Conservation (phyloP, 2,329 filamentous ascomycete species). For the Lasiodiplodia hormozganensis region DNA sequence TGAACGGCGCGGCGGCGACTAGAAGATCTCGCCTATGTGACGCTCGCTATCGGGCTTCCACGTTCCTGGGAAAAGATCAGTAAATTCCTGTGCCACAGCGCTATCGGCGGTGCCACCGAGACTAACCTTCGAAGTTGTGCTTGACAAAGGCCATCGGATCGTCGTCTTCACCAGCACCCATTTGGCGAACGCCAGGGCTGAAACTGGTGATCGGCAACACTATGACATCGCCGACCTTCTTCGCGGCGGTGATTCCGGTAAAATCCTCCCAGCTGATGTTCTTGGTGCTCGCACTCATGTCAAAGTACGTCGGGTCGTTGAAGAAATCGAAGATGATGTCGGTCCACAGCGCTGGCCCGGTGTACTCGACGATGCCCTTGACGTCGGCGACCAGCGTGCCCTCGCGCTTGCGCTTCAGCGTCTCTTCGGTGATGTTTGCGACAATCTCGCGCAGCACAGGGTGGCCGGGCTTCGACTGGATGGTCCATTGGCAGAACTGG, state of each 20-base stretch:
- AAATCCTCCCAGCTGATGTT: conserved; percentile 89
- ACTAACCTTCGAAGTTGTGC: conserved; percentile 91
- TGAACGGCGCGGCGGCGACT: conserved; percentile 10
- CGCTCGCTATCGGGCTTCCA: conserved; percentile 78
- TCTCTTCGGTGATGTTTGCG: conserved; percentile 81
- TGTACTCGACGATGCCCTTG: conserved; percentile 89
- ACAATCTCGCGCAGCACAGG: conserved; percentile 90
- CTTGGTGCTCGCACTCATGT: conserved; percentile 72
- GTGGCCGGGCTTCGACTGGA: conserved; percentile 93
- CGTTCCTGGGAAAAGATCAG: conserved; percentile 59
- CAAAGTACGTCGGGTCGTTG: conserved; percentile 88
- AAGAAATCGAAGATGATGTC: conserved; percentile 91
- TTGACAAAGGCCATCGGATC: conserved; percentile 98
- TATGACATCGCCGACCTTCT: conserved; percentile 91
- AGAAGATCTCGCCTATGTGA: conserved; percentile 63
- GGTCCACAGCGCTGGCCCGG: conserved; percentile 93
- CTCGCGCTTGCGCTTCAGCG: conserved; percentile 73
- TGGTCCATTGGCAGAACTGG: conserved; percentile 99
- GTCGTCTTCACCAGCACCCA: conserved; percentile 86
- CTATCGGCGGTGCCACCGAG: conserved; percentile 5
- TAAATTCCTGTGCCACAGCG: conserved; percentile 1
- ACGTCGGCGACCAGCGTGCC: conserved; percentile 70
- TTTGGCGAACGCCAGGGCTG: conserved; percentile 91
- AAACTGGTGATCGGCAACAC: conserved; percentile 97
- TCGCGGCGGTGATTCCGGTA: conserved; percentile 81